Conservation (phyloP, 352 stramenopile species). For the Elongisporangium prolatum region DNA sequence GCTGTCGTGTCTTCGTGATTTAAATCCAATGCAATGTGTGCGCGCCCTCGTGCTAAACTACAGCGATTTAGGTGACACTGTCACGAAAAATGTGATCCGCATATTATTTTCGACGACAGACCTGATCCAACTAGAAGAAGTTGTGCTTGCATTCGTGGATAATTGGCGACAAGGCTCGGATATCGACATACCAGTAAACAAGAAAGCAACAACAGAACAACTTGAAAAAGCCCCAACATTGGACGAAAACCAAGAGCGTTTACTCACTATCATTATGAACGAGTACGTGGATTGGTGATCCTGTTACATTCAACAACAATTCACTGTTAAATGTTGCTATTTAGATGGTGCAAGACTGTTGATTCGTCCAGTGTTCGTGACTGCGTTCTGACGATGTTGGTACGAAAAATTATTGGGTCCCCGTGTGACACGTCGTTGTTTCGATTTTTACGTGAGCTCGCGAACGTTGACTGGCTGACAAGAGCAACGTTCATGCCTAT, state of each 20-base stretch:
- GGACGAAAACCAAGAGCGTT: constrained; percentile 18
- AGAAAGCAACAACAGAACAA: not conserved
- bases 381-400: constrained; percentile 19
- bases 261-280: constrained; percentile 11
- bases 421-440: constrained; percentile 36
- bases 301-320: not conserved
- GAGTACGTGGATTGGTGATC: constrained; percentile 14
- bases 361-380: constrained; percentile 5
- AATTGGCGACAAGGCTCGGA: not conserved
- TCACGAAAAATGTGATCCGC: not conserved
- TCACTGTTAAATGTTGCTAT: not conserved
- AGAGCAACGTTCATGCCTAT: constrained; percentile 15
- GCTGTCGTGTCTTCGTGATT: constrained; percentile 22
- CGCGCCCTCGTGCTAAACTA: not conserved
- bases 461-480: constrained; percentile 25
- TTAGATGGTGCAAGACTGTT: constrained; percentile 30
- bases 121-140: not conserved
- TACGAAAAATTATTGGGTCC: constrained; percentile 37
- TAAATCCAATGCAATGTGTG: constrained; percentile 18
- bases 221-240: not conserved
- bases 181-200: not conserved
- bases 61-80: not conserved
- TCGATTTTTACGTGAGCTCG: constrained; percentile 38
- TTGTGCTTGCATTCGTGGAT: not conserved
- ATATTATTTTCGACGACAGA: not conserved